Conservation (phyloP, 345 rosid species). For the Eutrema japonicum region DNA sequence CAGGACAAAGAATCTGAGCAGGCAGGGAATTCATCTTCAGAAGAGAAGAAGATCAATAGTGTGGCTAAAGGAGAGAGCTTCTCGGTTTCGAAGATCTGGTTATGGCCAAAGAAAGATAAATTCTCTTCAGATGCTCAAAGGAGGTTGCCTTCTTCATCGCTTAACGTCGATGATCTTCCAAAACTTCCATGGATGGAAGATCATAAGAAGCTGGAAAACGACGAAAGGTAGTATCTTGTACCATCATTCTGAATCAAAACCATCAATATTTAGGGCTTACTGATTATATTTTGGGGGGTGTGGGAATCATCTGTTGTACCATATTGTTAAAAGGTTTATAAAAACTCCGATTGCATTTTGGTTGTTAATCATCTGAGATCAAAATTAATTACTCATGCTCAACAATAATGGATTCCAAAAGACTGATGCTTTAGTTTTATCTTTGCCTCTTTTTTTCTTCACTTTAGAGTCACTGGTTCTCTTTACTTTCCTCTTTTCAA, state of each 20-base stretch:
- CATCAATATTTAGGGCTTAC: slow-evolving; percentile 22
- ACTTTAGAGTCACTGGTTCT: slow-evolving; percentile 38
- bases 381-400: slow-evolving; percentile 15
- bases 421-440: slow-evolving; percentile 40
- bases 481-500: slow-evolving; percentile 37
- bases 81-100: slow-evolving; percentile 90
- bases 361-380: slow-evolving; percentile 32
- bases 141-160: slow-evolving; percentile 64
- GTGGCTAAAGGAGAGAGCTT: slow-evolving; percentile 81
- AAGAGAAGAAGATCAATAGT: slow-evolving; percentile 61
- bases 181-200: slow-evolving; percentile 73
- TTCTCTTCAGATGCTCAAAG: slow-evolving; percentile 56
- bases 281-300: slow-evolving; percentile 28
- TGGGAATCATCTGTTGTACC: slow-evolving; percentile 36
- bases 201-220: slow-evolving; percentile 48
- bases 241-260: background rate
- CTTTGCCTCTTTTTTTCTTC: slow-evolving; percentile 32
- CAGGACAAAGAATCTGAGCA: slow-evolving; percentile 40
- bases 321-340: slow-evolving; percentile 40
- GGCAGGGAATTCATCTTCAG: slow-evolving; percentile 50
- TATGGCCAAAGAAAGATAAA: slow-evolving; percentile 76
- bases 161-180: slow-evolving; percentile 52
- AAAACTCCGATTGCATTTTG: slow-evolving; percentile 20
- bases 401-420: slow-evolving; percentile 40
- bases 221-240: slow-evolving; percentile 42